phyloP scores from a whole-genome alignment of 2,329 filamentous ascomycete species.

The Graphilbum fragrans region DNA sequence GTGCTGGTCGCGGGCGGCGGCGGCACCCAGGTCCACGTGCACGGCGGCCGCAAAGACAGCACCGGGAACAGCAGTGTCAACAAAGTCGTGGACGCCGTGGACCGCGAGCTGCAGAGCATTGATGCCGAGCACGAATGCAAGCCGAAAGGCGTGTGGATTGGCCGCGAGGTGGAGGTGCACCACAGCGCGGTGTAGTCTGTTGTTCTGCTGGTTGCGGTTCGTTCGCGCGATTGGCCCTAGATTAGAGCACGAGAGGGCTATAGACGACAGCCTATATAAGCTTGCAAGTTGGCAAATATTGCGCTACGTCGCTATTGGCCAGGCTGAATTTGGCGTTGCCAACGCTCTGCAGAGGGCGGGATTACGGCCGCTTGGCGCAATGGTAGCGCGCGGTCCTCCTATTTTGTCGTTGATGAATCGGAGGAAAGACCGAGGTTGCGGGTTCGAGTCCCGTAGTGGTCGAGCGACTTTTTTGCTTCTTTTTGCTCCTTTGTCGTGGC shows the following conservation, averaged over 20 bases:
- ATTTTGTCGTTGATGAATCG: slow-evolving; percentile 10
- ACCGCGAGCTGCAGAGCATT: slow-evolving; percentile 13
- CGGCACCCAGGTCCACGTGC: slow-evolving; percentile 4
- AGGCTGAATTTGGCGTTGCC: not conserved
- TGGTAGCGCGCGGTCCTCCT: slow-evolving; percentile 16
- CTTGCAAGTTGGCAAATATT: not conserved
- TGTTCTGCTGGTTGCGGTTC: too few relatives aligned
- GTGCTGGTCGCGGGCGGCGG: slow-evolving; percentile 1
- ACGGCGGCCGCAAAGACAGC: not conserved
- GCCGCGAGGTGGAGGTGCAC: slow-evolving; percentile 10
- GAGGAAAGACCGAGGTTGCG: slow-evolving; percentile 14
- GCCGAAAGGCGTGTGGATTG: slow-evolving; percentile 9
- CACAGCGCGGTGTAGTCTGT: not conserved
- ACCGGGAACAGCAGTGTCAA: not conserved
- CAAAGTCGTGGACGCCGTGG: slow-evolving; percentile 6
- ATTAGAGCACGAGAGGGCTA: not conserved
- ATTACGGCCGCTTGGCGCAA: slow-evolving; percentile 14
- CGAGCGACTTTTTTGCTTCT: slow-evolving; percentile 4
- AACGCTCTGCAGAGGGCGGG: not conserved
- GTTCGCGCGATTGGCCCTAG: too few relatives aligned
- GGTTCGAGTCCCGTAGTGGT: slow-evolving; percentile 16
- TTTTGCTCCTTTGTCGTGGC: not conserved
- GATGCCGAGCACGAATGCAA: slow-evolving; percentile 6
- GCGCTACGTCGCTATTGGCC: slow-evolving; percentile 11
- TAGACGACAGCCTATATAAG: slow-evolving; percentile 8